A percentile compares a stretch with the other conserved stretches of the same genome.
phyloP scores from a whole-genome alignment of 1,284 basidiomycete genomes.

The Ganoderma leucocontextum region DNA sequence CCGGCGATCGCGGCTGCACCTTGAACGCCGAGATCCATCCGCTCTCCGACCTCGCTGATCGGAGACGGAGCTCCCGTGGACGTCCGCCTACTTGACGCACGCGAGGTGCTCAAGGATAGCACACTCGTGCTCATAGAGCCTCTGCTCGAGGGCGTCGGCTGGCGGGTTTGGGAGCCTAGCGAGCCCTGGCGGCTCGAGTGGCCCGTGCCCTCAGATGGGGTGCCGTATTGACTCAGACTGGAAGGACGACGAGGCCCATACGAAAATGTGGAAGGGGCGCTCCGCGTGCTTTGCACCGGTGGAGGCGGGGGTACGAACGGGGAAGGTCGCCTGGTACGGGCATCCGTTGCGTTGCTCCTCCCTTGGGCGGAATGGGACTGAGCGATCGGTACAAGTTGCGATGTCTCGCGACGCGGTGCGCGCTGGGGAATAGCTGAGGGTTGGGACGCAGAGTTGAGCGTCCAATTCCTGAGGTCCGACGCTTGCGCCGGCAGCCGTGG shows the following conservation, averaged over 20 bases:
- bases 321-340: not conserved
- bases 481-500: not conserved
- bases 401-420: not conserved
- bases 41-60: not conserved
- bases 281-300: not conserved
- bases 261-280: not conserved
- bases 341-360: not conserved
- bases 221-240: not conserved
- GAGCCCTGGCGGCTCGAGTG: not conserved
- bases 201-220: not conserved
- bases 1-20: not conserved
- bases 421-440: not conserved
- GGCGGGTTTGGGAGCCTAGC: not conserved
- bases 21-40: not conserved
- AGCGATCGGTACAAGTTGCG: not conserved
- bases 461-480: not conserved
- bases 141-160: not conserved
- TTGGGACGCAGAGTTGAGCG: not conserved
- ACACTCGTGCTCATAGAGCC: not conserved
- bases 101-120: not conserved
- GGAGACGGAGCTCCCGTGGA: not conserved
- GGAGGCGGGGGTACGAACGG: not conserved
- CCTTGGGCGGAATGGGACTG: not conserved
- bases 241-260: not conserved
- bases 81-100: not conserved